These are phyloP conservation scores for Firmiana major DNA, from an alignment of 345 rosid species.

Conservation along the genomic window DNA sequence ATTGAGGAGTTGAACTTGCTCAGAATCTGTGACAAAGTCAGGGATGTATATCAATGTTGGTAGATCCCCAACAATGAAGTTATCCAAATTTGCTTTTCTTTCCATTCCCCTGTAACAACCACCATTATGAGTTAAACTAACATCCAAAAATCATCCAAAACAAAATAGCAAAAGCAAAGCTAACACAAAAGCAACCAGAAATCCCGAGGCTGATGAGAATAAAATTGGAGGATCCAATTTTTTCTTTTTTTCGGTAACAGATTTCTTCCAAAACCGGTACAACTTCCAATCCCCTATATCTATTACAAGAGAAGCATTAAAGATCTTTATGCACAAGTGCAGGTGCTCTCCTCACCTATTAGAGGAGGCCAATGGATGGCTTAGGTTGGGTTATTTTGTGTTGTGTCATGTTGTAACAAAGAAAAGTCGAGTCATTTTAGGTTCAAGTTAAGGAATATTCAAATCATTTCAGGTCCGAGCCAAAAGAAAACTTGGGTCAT, in stretches of 20 bases:
- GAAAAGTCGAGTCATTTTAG: no score
- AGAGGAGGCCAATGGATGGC: no score
- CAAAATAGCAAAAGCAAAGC: neutral
- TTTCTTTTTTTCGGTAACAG: no score
- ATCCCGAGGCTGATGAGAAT: neutral
- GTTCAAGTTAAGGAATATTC: no score
- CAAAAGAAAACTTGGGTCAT: no score
- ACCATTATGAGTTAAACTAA: neutral
- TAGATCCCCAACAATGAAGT: slow-evolving; percentile 51
- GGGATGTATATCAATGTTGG: slow-evolving; percentile 69
- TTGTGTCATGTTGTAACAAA: no score
- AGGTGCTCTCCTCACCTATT: neutral
- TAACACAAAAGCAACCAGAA: neutral
- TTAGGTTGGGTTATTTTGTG: neutral
- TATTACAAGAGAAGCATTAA: neutral
- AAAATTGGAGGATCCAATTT: no score
- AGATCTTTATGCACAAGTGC: neutral
- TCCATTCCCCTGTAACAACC: slow-evolving; percentile 20
- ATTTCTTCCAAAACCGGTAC: neutral
- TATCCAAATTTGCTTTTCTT: slow-evolving; percentile 28
- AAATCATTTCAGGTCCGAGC: no score
- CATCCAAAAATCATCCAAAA: neutral
- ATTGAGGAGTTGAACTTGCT: slow-evolving; percentile 52
- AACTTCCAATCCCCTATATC: neutral
- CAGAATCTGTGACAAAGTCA: slow-evolving; percentile 50